phyloP scores from a whole-genome alignment of 1,139 yeast genomes.

The Yamadazyma blattariae region DNA sequence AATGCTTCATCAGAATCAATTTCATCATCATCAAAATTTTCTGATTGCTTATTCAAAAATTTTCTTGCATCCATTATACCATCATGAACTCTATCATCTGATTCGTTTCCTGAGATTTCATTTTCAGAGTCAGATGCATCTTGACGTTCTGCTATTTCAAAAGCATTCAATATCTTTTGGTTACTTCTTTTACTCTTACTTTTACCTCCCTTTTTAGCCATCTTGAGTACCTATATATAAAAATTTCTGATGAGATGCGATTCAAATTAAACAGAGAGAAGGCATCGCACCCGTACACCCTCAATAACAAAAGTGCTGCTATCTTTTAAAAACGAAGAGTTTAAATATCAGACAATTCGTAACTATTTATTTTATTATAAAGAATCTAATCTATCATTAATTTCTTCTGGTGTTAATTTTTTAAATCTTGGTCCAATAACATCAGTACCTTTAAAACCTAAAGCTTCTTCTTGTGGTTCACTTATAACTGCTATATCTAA shows the following conservation, averaged over 20 bases:
- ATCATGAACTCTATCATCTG: constrained; percentile 25
- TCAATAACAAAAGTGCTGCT: not conserved
- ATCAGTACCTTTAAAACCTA: constrained; percentile 85
- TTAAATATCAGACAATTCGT: not conserved
- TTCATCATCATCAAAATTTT: constrained; percentile 58
- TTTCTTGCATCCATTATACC: constrained; percentile 46
- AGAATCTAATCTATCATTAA: constrained; percentile 92
- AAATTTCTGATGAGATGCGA: constrained; percentile 15
- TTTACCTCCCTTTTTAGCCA: constrained; percentile 24
- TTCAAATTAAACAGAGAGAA: too few species aligned
- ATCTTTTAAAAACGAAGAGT: not conserved
- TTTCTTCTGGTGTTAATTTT: constrained; percentile 83
- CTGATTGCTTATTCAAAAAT: constrained; percentile 24
- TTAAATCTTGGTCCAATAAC: constrained; percentile 85
- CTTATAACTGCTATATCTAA: constrained; percentile 91
- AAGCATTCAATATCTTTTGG: constrained; percentile 43
- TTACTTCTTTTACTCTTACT: constrained; percentile 29
- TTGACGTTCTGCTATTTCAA: constrained; percentile 45
- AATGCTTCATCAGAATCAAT: constrained; percentile 74
- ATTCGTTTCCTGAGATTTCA: constrained; percentile 8
- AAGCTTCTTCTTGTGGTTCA: constrained; percentile 73
- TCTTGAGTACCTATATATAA: constrained; percentile 1
- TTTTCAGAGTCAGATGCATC: constrained; percentile 20
- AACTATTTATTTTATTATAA: constrained; percentile 37
- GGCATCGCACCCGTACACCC: not conserved